Base-by-base conservation (phyloP, 495 filamentous ascomycete genomes). In the Hypoxylon lienhwacheense region DNA sequence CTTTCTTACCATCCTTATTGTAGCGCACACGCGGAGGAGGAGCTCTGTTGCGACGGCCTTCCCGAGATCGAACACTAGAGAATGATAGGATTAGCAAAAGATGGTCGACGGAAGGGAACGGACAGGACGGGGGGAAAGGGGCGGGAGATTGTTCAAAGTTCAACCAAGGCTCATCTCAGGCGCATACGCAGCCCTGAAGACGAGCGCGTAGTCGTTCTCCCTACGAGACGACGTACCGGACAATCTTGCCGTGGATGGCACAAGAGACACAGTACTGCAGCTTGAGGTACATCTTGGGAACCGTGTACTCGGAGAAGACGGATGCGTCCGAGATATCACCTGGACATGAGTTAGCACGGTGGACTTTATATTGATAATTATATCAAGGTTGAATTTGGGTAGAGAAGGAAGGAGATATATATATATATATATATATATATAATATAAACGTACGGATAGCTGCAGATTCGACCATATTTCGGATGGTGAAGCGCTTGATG, bases 281-380 rank as follows among this genome's bases (percentile, higher is more conserved):
- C 85, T 99, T 99, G 75, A 99, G 81, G 86, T 99, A 99, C 93
- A 99, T 99, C 85, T 99, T 99, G 76, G 93, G 93, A 74, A 99
- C 91, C 53, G 90, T 88, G 82, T 99, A 99, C 81, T 99, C 93
- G 60, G 87, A 77, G 83, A 97, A 97, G 75, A 99, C 93, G 64
- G 93, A 97, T 68, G 93, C 93, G 70, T 99, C 93, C 59, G 91
- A 96, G 78, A 99, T 97, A 91, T 99, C 93, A 89, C 92, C 92
- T 98, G 74, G 26, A 59, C 21, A 10, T 19, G n/a, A 32, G 12
- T 46, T 29, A 46, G 40, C 29, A 15, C 14, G 25, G 5, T 45
- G 17, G 1, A 10, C 12, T 22, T 12, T 7, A n/a, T 7, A 41
- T 26, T 41, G 11, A 22, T 28, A n/a, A 14, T 35, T 4, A 3